Evolutionary conservation across 208 protist species (phyloP).

Genomic region (Angomonas deanei): DNA sequence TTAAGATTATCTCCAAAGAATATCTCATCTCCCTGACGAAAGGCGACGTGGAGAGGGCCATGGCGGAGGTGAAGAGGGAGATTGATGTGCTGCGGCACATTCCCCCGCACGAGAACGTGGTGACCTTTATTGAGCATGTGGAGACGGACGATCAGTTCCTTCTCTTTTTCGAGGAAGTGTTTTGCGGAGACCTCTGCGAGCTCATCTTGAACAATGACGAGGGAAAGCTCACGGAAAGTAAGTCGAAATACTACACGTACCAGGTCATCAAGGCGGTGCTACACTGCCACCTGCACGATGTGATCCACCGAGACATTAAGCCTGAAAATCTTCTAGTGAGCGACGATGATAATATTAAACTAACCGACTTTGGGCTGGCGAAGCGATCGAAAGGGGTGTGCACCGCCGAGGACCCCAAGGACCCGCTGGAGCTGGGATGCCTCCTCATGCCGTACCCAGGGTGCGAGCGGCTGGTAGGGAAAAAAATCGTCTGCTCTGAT

Average conservation of each 20-base stretch:
- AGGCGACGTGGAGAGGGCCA: conserved; percentile 79
- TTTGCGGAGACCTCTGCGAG: conserved; percentile 84
- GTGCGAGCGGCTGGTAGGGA: conserved; percentile 75
- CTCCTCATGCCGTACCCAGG: conserved; percentile 77
- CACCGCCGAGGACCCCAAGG: conserved; percentile 42
- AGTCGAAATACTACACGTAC: conserved; percentile 81
- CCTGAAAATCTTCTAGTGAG: conserved; percentile 89
- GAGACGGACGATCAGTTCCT: conserved; percentile 83
- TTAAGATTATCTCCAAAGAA: conserved; percentile 89
- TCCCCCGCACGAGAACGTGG: conserved; percentile 80
- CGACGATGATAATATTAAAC: conserved; percentile 83
- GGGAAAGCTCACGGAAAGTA: conserved; percentile 78
- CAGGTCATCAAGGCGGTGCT: conserved; percentile 88
- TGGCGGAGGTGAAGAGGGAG: conserved; percentile 87
- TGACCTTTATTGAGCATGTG: conserved; percentile 85
- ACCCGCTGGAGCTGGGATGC: conserved; percentile 59
- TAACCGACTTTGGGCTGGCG: conserved; percentile 90
- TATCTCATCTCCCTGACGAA: conserved; percentile 84
- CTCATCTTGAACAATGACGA: conserved; percentile 76
- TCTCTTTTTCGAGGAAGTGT: conserved; percentile 85
- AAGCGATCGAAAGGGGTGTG: conserved; percentile 76
- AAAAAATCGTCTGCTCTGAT: conserved; percentile 81
- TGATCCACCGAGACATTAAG: conserved; percentile 91
- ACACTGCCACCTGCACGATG: conserved; percentile 88
- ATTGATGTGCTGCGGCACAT: conserved; percentile 87